phyloP scores from a whole-genome alignment of 2,329 filamentous ascomycete genomes.

The Dothiorella sarmentorum region DNA sequence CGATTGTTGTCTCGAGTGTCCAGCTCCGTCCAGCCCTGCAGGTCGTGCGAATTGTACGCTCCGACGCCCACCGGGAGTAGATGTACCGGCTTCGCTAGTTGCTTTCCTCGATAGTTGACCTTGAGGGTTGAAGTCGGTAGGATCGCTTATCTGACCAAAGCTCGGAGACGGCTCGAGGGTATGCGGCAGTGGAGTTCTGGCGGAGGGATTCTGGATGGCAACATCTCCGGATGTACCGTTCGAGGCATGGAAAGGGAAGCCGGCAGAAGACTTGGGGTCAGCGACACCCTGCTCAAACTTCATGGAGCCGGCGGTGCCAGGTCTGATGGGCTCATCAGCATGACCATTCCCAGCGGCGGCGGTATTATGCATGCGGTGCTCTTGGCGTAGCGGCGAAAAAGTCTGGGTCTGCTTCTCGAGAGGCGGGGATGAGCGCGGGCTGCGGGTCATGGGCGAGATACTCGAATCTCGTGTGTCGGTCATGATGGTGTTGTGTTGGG shows the following conservation, averaged over 20 bases:
- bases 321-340: not conserved
- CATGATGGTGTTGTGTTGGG: slow-evolving; percentile 23
- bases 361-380: slow-evolving; percentile 22
- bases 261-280: not conserved
- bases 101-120: slow-evolving; percentile 15
- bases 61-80: slow-evolving; percentile 49
- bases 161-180: slow-evolving; percentile 16
- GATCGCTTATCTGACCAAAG: slow-evolving; percentile 13
- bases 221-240: slow-evolving; percentile 11
- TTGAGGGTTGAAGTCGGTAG: slow-evolving; percentile 10
- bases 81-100: slow-evolving; percentile 20
- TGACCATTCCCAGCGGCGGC: not conserved
- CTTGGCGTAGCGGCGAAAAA: slow-evolving; percentile 29
- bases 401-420: slow-evolving; percentile 24
- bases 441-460: slow-evolving; percentile 27
- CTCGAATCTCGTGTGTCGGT: slow-evolving; percentile 29
- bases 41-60: slow-evolving; percentile 73
- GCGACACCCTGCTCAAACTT: slow-evolving; percentile 1
- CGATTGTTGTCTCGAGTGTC: slow-evolving; percentile 61
- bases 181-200: not conserved
- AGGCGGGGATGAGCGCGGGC: slow-evolving; percentile 23
- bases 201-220: not conserved
- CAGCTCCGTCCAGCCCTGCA: slow-evolving; percentile 38
- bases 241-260: slow-evolving; percentile 9
- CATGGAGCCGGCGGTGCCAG: not conserved